Evolutionary conservation across 2,329 filamentous ascomycete species (phyloP), one percentile per base, ranked within the genome.

Genomic region (Alternaria dauci): DNA sequence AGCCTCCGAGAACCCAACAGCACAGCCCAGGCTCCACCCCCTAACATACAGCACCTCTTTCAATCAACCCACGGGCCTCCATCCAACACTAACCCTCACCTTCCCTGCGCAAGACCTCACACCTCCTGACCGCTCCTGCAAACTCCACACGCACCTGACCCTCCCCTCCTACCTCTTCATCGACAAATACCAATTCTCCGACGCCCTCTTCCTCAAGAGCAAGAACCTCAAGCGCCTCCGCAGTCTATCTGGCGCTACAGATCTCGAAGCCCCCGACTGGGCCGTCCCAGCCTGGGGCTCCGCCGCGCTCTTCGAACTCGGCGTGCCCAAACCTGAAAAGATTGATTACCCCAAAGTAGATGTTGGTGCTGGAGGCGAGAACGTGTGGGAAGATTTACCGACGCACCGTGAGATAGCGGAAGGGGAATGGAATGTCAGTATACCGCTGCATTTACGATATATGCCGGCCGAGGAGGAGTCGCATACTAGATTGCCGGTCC

Each of bases 221-320:
- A 93, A 96, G 71, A 92, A 96, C 72, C 84, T 97, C 20, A 83
- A 85, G 2, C 82, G 86, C 2, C 81, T 96, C 41, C 88, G 85
- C 44, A 87, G 90, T 65, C 85, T 92, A 14, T 88, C 88, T 26
- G 86, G 91, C 12, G 91, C 92, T 20, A 91, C 94, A 7, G 94
- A 98, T 68, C 88, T 98, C 54, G 94, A 98, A 81, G 93, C 93
- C 0, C 94, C 94, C 1, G 90, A 90, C 70, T 98, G 96, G 82
- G 87, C 89, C 2, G 85, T 93, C 30, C 74, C 85, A 7, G 78
- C 84, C 32, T 97, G 94, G 94, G 94, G 94, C 5, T 94, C 91
- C 0, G 88, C 86, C 16, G 83, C 93, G 16, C 84, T 97, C 5
- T 79, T 97, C 20, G 89, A 95, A 74, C 84, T 98, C 39, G 86